Percentiles rank a stretch among this genome's conserved stretches.
phyloP scores from a whole-genome alignment of 1,284 basidiomycete species.

The Calocybe gambosa region DNA sequence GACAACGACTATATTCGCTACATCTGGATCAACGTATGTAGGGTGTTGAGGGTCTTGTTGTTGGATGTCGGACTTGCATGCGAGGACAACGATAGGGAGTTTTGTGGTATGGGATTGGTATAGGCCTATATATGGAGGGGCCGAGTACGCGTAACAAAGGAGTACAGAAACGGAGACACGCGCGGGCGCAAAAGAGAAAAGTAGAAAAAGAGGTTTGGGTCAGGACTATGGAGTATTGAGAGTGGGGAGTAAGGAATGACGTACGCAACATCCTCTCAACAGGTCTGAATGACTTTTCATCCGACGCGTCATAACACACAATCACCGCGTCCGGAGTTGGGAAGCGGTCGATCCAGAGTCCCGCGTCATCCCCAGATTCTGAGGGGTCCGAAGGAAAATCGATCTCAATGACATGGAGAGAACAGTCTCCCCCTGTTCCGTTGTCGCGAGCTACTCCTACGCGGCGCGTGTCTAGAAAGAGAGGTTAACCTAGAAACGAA shows the following conservation, averaged over 20 bases:
- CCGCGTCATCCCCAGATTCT: constrained; percentile 12
- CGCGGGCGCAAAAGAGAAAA: neutral
- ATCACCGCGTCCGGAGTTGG: constrained; percentile 64
- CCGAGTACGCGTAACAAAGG: neutral
- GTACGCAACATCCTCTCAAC: constrained; percentile 60
- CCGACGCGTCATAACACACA: constrained; percentile 69
- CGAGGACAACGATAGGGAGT: constrained; percentile 60
- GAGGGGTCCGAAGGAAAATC: constrained; percentile 30
- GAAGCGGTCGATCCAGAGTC: constrained; percentile 37
- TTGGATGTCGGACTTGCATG: constrained; percentile 68
- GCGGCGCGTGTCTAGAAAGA: constrained; percentile 40
- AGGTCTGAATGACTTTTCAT: constrained; percentile 51
- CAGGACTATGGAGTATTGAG: no score
- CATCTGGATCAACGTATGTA: constrained; percentile 40
- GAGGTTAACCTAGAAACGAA: neutral
- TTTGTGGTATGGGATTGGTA: constrained; percentile 41
- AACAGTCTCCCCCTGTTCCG: constrained; percentile 23
- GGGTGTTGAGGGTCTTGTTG: constrained; percentile 22
- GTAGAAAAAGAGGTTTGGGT: neutral
- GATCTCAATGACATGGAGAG: constrained; percentile 53
- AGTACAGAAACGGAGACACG: neutral
- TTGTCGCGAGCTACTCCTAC: constrained; percentile 37
- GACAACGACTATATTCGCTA: constrained; percentile 41
- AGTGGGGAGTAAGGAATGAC: no score
- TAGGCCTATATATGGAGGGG: constrained; percentile 33